Conservation (phyloP, 75 land plant genomes). For the Ceratopteris richardii region DNA sequence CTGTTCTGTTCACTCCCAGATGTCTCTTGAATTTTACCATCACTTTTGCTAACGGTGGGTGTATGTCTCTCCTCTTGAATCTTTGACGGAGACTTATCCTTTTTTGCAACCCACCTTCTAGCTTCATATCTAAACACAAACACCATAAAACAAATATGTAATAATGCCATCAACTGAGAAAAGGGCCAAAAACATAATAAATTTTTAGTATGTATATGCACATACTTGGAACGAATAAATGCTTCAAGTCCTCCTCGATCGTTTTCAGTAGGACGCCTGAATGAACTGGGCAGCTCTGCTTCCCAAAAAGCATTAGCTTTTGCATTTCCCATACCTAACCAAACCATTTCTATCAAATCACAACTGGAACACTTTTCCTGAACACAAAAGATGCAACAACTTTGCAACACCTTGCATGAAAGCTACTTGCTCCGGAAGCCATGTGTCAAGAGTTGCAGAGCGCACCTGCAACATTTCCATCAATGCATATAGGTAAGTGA, state of each 20-base stretch:
- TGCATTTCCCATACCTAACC: slow-evolving; percentile 61
- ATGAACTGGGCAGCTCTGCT: slow-evolving; percentile 61
- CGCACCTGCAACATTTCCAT: slow-evolving; percentile 45
- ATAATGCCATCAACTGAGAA: too few species aligned
- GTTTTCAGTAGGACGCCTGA: slow-evolving; percentile 38
- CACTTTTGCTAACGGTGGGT: too few species aligned
- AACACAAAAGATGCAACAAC: too few species aligned
- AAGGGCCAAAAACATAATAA: too few species aligned
- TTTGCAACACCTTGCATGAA: slow-evolving; percentile 66
- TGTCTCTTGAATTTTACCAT: neutral
- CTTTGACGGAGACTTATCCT: slow-evolving; percentile 9
- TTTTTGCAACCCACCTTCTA: slow-evolving; percentile 50
- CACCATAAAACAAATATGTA: neutral
- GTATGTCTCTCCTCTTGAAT: slow-evolving; percentile 13
- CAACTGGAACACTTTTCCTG: too few species aligned
- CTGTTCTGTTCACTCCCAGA: too few species aligned
- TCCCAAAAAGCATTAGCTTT: slow-evolving; percentile 78
- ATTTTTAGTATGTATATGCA: neutral
- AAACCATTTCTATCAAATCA: too few species aligned
- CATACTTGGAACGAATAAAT: slow-evolving; percentile 76
- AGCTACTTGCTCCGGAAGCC: slow-evolving; percentile 87
- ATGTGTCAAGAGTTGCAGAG: slow-evolving; percentile 83
- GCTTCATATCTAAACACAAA: slow-evolving; percentile 52
- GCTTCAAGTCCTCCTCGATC: slow-evolving; percentile 46
- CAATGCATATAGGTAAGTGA: too few species aligned